Evolutionary conservation across 345 rosid genomes (phyloP).

Genomic region (Theobroma cacao): DNA sequence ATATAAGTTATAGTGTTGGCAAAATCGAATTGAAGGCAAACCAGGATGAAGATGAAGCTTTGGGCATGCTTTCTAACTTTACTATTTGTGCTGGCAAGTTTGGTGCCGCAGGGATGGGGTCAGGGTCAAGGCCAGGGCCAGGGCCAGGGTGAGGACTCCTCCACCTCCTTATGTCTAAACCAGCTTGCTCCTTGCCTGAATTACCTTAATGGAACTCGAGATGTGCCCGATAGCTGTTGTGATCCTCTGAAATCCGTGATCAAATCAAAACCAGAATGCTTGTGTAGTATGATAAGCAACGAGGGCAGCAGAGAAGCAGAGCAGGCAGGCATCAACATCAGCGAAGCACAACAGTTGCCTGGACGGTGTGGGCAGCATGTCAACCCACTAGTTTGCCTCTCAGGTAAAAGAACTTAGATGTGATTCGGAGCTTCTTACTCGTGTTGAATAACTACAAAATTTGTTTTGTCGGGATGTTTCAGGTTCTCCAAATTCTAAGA

Average conservation of each 20-base stretch:
- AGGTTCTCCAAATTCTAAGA: neutral
- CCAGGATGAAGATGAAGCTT: neutral
- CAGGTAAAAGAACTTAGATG: constrained; percentile 3
- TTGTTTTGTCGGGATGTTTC: neutral
- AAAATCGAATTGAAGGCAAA: neutral
- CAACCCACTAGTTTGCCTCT: constrained; percentile 59
- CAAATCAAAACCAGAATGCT: constrained; percentile 48
- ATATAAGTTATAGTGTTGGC: neutral
- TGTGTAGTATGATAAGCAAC: constrained; percentile 64
- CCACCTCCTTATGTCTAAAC: constrained; percentile 38
- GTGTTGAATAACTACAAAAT: neutral
- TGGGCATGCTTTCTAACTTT: neutral
- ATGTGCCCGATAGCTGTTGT: constrained; percentile 61
- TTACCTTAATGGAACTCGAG: constrained; percentile 49
- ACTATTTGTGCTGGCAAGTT: neutral
- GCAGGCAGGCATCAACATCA: constrained; percentile 55
- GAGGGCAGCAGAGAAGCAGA: constrained; percentile 49
- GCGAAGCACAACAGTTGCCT: constrained; percentile 65
- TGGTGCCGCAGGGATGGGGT: neutral
- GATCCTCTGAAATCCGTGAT: constrained; percentile 60
- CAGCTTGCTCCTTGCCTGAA: constrained; percentile 58
- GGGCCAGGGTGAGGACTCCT: constrained; percentile 22
- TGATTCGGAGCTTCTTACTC: neutral
- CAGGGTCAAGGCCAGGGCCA: neutral
- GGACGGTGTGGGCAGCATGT: constrained; percentile 66